Conservation (phyloP, 768 basidiomycete genomes). For the Suillus discolor region DNA sequence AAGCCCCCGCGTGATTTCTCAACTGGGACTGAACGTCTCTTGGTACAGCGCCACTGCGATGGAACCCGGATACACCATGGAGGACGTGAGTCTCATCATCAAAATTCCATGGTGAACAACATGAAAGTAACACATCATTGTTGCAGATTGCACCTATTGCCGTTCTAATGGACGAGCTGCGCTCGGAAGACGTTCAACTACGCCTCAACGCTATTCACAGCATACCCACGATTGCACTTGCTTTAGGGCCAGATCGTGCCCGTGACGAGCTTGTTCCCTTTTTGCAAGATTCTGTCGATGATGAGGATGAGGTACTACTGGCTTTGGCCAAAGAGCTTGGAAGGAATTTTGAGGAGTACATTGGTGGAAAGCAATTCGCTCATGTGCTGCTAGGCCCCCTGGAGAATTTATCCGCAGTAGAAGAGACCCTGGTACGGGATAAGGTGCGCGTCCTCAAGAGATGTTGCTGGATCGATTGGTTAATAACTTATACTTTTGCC, state of each 20-base stretch:
- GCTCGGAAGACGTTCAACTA: conserved; percentile 95
- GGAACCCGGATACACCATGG: conserved; percentile 66
- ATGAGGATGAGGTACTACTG: conserved; percentile 97
- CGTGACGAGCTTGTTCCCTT: conserved; percentile 96
- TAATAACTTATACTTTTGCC: conserved; percentile 17
- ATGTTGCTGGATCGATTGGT: neutral
- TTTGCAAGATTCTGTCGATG: conserved; percentile 98
- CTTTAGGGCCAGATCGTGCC: conserved; percentile 92
- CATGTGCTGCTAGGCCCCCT: conserved; percentile 89
- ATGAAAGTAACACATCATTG: conserved; percentile 26
- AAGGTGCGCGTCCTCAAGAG: conserved; percentile 58
- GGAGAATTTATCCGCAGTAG: conserved; percentile 94
- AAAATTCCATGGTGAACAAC: conserved; percentile 13
- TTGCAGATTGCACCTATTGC: conserved; percentile 88
- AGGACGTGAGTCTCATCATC: conserved; percentile 57
- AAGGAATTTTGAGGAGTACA: conserved; percentile 88
- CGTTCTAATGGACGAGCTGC: conserved; percentile 96
- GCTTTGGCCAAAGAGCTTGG: conserved; percentile 96
- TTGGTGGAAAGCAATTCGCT: conserved; percentile 87
- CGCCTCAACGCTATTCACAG: conserved; percentile 97
- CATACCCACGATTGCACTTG: conserved; percentile 96
- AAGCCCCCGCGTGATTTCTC: conserved; percentile 3
- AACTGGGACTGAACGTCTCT: conserved; percentile 4
- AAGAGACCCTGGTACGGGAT: conserved; percentile 97
- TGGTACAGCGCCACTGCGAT: conserved; percentile 40